A percentile compares a stretch with the other conserved stretches of the same genome.
phyloP scores from a whole-genome alignment of 805 yeast species.

The Sungouiella blattae region DNA sequence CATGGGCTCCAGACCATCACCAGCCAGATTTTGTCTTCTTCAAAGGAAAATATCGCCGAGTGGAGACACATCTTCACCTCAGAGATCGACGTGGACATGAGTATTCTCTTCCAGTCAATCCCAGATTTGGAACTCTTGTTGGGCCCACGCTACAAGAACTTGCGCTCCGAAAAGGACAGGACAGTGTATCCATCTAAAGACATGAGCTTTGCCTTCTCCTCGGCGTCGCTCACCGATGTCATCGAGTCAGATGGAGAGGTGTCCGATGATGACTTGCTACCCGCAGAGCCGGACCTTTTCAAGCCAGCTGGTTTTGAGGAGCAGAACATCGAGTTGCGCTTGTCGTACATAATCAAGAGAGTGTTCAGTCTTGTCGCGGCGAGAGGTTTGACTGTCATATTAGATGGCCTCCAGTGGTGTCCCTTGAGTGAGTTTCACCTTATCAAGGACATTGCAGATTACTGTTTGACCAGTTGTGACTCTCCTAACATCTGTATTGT shows the following conservation, averaged over 20 bases:
- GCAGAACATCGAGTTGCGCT: slow-evolving; percentile 34
- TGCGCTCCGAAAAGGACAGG: background rate
- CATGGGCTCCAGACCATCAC: slow-evolving; percentile 37
- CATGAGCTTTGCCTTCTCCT: background rate
- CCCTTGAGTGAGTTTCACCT: slow-evolving; percentile 29
- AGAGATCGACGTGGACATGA: slow-evolving; percentile 39
- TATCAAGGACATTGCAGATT: slow-evolving; percentile 25
- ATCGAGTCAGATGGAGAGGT: background rate
- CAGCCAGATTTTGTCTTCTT: slow-evolving; percentile 38
- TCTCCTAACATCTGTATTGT: slow-evolving; percentile 3
- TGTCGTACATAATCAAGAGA: slow-evolving; percentile 40
- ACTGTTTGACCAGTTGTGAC: slow-evolving; percentile 6
- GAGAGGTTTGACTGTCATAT: slow-evolving; percentile 41
- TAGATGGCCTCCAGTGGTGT: slow-evolving; percentile 48
- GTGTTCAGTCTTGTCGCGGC: slow-evolving; percentile 39
- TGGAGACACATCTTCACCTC: slow-evolving; percentile 41
- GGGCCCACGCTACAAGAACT: slow-evolving; percentile 36
- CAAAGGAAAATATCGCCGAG: slow-evolving; percentile 28
- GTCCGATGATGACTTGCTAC: slow-evolving; percentile 6
- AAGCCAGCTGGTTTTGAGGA: slow-evolving; percentile 12
- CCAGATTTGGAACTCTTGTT: slow-evolving; percentile 44
- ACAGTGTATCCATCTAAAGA: background rate
- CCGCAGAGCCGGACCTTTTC: background rate
- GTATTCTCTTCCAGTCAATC: slow-evolving; percentile 36
- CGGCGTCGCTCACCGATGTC: background rate